Conservation (phyloP, 192 early-diverging fungal species). For the Coemansia sp. region DNA sequence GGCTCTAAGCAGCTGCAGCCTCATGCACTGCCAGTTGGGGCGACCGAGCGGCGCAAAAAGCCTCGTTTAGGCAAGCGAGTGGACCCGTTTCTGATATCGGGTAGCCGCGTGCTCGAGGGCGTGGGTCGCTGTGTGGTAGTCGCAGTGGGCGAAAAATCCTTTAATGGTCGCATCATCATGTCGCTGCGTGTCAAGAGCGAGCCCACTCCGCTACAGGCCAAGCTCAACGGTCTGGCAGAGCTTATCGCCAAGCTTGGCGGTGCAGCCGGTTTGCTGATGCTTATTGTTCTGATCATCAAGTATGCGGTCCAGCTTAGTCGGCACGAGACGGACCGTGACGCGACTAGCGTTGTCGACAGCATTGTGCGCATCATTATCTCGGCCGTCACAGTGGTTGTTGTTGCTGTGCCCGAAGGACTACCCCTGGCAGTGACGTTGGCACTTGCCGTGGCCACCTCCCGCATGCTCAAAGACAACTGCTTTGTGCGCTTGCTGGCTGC, state of each 20-base stretch:
- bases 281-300: conserved; percentile 81
- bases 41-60: conserved; percentile 15
- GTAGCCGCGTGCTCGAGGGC: conserved; percentile 88
- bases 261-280: conserved; percentile 80
- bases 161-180: conserved; percentile 87
- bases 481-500: conserved; percentile 92
- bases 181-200: conserved; percentile 80
- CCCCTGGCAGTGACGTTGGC: conserved; percentile 96
- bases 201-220: conserved; percentile 89
- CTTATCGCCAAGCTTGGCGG: conserved; percentile 91
- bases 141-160: conserved; percentile 80
- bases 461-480: conserved; percentile 98
- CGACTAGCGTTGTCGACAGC: conserved; percentile 58
- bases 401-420: conserved; percentile 97
- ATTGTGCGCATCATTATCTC: conserved; percentile 82
- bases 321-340: conserved; percentile 41
- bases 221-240: conserved; percentile 85
- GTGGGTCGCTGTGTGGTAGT: conserved; percentile 82
- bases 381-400: conserved; percentile 91
- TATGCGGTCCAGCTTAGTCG: conserved; percentile 68
- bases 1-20: conserved; percentile 4
- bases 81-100: conserved; percentile 88
- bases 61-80: conserved; percentile 33
- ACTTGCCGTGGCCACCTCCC: conserved; percentile 87
- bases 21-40: neutral